These are phyloP conservation scores for Tetrapyrgos nigripes DNA, from an alignment of 1,284 basidiomycete species.

Conservation along the genomic window DNA sequence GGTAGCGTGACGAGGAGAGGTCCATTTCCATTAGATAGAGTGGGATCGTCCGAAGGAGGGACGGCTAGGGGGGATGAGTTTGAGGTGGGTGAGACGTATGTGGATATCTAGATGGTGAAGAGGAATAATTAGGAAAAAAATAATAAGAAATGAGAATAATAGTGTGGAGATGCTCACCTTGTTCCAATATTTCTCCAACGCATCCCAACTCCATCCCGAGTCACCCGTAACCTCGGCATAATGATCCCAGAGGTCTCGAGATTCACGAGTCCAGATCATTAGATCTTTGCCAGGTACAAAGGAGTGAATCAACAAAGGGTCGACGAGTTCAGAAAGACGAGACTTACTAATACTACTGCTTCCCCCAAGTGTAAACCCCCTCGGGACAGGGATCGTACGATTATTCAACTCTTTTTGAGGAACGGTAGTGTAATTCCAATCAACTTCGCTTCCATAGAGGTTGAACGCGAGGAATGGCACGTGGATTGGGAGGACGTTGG, in stretches of 20 bases:
- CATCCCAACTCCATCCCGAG: conserved; percentile 43
- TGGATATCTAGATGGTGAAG: too few species aligned
- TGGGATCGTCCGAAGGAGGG: too few species aligned
- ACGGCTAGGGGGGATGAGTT: too few species aligned
- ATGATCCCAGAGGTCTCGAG: conserved; percentile 42
- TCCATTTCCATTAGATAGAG: too few species aligned
- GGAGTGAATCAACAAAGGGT: background rate
- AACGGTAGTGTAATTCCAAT: conserved; percentile 26
- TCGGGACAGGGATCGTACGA: conserved; percentile 18
- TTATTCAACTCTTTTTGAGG: too few species aligned
- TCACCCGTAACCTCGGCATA: conserved; percentile 42
- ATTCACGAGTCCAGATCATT: conserved; percentile 43
- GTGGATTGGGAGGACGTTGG: conserved; percentile 3
- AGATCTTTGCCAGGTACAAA: too few species aligned
- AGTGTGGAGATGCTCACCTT: too few species aligned
- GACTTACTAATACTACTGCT: conserved; percentile 30
- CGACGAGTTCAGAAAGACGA: background rate
- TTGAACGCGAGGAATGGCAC: conserved; percentile 1
- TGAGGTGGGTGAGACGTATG: too few species aligned
- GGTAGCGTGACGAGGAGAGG: too few species aligned
- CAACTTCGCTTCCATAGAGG: conserved; percentile 14
- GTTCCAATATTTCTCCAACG: conserved; percentile 36
- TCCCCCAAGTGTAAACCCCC: conserved; percentile 28
- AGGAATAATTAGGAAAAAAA: too few species aligned
- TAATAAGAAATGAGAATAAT: too few species aligned